phyloP scores from a whole-genome alignment of 2,329 filamentous ascomycete genomes.

The Fusarium napiforme region DNA sequence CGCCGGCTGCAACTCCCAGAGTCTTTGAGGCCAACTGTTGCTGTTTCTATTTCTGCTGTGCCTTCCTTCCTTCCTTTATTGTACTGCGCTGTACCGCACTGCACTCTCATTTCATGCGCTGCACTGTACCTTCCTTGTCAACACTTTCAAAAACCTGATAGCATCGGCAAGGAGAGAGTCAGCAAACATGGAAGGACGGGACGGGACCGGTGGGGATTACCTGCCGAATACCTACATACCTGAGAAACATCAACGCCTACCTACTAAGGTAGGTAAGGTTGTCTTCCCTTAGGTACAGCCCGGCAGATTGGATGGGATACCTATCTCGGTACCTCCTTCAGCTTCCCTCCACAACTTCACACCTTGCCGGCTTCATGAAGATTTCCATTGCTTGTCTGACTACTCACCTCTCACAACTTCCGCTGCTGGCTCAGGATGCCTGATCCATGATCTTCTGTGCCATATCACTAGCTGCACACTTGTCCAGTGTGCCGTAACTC shows the following conservation, averaged over 20 bases:
- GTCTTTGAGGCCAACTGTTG: constrained; percentile 35
- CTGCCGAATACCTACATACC: not conserved
- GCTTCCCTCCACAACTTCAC: constrained; percentile 4
- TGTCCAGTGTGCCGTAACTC: not conserved
- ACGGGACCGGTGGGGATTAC: constrained; percentile 10
- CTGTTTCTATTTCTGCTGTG: constrained; percentile 11
- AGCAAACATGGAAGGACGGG: not conserved
- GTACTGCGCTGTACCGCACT: not conserved
- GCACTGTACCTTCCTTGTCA: constrained; percentile 14
- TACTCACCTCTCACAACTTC: constrained; percentile 8
- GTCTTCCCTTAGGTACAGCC: not conserved
- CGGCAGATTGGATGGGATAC: not conserved
- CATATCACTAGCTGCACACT: not conserved
- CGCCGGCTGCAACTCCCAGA: constrained; percentile 16
- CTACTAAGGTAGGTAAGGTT: not conserved
- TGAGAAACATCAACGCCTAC: not conserved
- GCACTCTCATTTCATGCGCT: not conserved
- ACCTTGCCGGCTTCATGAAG: constrained; percentile 3
- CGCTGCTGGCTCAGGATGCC: not conserved
- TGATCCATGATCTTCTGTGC: not conserved
- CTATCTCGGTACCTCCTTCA: constrained; percentile 7
- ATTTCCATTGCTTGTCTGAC: constrained; percentile 6
- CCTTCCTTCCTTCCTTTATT: not conserved
- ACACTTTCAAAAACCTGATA: constrained; percentile 11
- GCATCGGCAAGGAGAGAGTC: constrained; percentile 10